Conservation (phyloP, 1,284 basidiomycete genomes). For the Leccinum fallax region DNA sequence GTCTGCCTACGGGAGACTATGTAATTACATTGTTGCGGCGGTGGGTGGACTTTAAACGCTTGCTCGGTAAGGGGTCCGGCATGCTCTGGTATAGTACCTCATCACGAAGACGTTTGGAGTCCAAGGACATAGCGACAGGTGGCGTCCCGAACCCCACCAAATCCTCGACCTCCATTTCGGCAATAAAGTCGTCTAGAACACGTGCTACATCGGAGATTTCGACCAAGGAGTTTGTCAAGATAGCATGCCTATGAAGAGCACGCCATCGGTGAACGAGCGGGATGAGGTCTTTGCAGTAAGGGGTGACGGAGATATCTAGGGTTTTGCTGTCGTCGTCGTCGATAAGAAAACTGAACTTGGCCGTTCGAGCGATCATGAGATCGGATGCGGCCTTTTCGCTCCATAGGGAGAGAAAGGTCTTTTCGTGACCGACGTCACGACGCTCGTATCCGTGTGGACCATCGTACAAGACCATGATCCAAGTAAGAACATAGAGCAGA, state of each 20-base stretch:
- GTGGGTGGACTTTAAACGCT: too few species aligned
- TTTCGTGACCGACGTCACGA: neutral
- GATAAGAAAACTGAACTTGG: neutral
- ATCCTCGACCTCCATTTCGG: neutral
- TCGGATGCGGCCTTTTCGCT: neutral
- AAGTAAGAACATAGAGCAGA: neutral
- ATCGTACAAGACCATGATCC: neutral
- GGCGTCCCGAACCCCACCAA: neutral
- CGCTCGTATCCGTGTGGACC: neutral
- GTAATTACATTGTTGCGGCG: too few species aligned
- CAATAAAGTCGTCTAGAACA: neutral
- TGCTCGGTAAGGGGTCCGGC: too few species aligned
- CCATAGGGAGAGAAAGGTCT: neutral
- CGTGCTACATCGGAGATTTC: neutral
- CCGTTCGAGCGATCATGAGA: neutral
- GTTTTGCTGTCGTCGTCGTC: neutral
- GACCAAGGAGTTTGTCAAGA: neutral
- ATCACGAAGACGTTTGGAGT: neutral
- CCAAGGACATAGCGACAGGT: neutral
- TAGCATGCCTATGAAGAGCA: neutral
- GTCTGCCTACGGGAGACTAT: too few species aligned
- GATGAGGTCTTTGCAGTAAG: neutral
- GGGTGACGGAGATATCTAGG: neutral
- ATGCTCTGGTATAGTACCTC: neutral
- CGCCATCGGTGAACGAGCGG: neutral